Evolutionary conservation across 768 basidiomycete species (phyloP), one percentile per base, ranked within the genome.

Genomic region (Kwoniella botswanensis): DNA sequence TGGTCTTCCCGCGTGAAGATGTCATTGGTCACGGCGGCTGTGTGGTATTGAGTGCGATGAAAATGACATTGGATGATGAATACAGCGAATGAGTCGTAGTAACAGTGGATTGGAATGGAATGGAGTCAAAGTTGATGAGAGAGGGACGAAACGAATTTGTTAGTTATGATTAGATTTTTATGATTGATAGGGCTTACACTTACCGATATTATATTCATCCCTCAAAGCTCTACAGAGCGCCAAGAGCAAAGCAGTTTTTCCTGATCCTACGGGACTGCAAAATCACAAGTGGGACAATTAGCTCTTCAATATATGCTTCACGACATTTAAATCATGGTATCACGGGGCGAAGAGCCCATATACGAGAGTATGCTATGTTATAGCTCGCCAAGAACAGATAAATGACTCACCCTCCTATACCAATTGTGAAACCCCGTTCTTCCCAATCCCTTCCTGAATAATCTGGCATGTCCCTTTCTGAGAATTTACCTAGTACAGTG

Each of bases 1-100:
- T 97, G 94, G 80, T 98, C 96, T 83, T 98, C 96, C n/a, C 92
- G 88, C 44, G 96, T 99, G 85, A 99, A 99, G 82, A 99, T 99
- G 84, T 99, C 96, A 84, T 99, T 99, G n/a, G 96, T 99, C 15
- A 96, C 93, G 2, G 93, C 94, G 43, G 93, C 95, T 94, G 76
- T 41, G 15, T 35, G 63, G 15, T 24, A 21, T 50, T 26, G 11
- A 13, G n/a, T 41, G 65, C 56, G 59, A 67, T 24, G 21, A 10
- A n/a, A 18, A 12, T 18, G 54, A 53, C 61, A 41, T 26, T 35
- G 35, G 35, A 35, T 35, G 35, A 35, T 35, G 6, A 9, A 35
- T 7, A 35, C 35, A 35, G 35, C 35, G 35, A 35, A 35, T 35
- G 35, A 35, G 35, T 35, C 35, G 50, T 35, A 61, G 64, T 11